Evolutionary conservation across 805 yeast genomes (phyloP).

Genomic region (Cyberlindnera mrakii): DNA sequence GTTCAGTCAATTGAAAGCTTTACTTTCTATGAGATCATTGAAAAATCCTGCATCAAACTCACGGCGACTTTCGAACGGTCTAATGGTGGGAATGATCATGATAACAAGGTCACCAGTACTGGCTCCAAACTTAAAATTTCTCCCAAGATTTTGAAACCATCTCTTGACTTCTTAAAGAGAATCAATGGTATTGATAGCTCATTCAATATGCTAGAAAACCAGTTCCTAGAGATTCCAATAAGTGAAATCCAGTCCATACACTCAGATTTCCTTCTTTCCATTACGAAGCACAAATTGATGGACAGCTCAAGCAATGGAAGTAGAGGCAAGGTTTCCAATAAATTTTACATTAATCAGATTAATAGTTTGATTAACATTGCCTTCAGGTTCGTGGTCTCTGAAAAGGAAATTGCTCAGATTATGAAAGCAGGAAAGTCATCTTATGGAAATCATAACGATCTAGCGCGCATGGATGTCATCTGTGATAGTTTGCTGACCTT

Average conservation of each 20-base stretch:
- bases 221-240: conserved; percentile 32
- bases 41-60: conserved; percentile 6
- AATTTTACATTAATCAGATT: conserved; percentile 36
- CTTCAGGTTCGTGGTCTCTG: conserved; percentile 33
- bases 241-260: conserved; percentile 41
- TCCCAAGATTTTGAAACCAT: conserved; percentile 27
- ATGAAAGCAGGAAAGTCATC: conserved; percentile 20
- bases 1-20: conserved; percentile 26
- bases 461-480: conserved; percentile 20
- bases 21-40: conserved; percentile 27
- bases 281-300: conserved; percentile 32
- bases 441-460: conserved; percentile 23
- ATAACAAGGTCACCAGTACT: conserved; percentile 1
- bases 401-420: conserved; percentile 31
- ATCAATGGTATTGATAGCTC: conserved; percentile 9
- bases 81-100: not conserved
- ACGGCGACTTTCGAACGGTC: conserved; percentile 20
- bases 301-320: conserved; percentile 21
- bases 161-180: conserved; percentile 14
- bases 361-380: conserved; percentile 31
- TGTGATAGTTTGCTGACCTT: conserved; percentile 36
- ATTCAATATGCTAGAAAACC: conserved; percentile 5
- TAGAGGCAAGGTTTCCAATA: conserved; percentile 32
- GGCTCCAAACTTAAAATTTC: conserved; percentile 23
- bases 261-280: conserved; percentile 27